Evolutionary conservation across 805 yeast species (phyloP), one percentile per base, ranked within the genome.

Genomic region (Saturnispora halmiae): DNA sequence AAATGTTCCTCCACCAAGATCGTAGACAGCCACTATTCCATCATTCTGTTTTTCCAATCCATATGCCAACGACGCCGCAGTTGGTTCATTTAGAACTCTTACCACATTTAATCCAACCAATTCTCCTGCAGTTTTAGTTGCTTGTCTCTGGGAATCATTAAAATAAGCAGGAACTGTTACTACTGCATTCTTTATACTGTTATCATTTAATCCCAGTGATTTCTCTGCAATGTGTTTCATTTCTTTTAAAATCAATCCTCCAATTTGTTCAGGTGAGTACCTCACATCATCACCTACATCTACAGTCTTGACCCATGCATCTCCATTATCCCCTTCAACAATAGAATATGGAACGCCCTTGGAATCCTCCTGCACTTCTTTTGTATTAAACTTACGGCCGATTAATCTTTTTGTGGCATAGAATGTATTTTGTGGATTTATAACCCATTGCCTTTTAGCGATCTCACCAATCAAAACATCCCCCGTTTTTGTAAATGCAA

Each of bases 1-100:
- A 66, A 87, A 87, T 49, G 96, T 87, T 69, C 96, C 96, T 59
- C 96, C 96, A 70, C 96, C 96, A 53, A 87, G 73, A 71, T 87
- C 96, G 72, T 86, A 87, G 47, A 87, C 96, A 39, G 96, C 96
- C 51, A 88, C 90, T 60, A 65, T 52, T 9, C 67, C 66, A 58
- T 79, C 82, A 60, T 72, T 76, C 65, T 79, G 74, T 65, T 62
- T 49, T 14, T 86, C 95, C 55, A 86, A 73, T 57, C 96, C 96
- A 65, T 86, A 86, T 34, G 95, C 95, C 56, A 86, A 70, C 36
- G 95, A 92, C 43, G 95, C 90, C 40, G 90, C 88, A 37, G 92
- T 82, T 47, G 94, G 94, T 70, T 82, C 94, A 70, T 82, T 82
- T 46, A 82, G 83, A 43, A 82, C 90, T 61, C 94, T 72, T 54